Conservation (phyloP, 2,329 filamentous ascomycete species). For the Penicillium freii region DNA sequence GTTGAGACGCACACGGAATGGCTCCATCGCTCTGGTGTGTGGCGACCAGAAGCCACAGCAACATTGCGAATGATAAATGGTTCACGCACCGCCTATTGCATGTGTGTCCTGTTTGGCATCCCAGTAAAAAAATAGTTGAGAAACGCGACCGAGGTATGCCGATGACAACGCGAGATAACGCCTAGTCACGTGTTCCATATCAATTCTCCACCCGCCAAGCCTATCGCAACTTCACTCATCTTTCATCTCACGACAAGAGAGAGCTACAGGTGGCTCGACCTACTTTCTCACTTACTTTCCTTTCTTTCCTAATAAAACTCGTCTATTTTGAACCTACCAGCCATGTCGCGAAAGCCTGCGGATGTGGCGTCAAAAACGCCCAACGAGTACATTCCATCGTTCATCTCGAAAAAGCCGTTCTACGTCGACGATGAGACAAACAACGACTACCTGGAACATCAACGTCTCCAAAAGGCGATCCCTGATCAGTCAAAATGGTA, state of each 20-base stretch:
- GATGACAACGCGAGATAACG: conserved; percentile 26
- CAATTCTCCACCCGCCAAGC: conserved; percentile 5
- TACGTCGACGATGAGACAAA: conserved; percentile 78
- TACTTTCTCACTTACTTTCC: background rate
- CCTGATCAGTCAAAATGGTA: conserved; percentile 82
- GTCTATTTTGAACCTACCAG: background rate
- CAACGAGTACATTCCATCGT: conserved; percentile 97
- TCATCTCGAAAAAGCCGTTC: conserved; percentile 97
- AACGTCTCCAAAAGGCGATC: conserved; percentile 72
- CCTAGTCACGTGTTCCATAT: conserved; percentile 30
- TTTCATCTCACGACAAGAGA: background rate
- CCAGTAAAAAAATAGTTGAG: background rate
- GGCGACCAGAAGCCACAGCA: conserved; percentile 24
- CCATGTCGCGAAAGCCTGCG: conserved; percentile 50
- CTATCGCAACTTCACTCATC: conserved; percentile 11
- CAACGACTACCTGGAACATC: conserved; percentile 93
- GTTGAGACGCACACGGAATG: conserved; percentile 88
- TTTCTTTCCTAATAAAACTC: background rate
- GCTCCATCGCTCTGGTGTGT: conserved; percentile 55
- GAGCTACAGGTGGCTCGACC: background rate
- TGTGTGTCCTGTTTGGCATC: background rate
- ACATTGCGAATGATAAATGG: conserved; percentile 21
- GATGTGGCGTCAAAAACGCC: conserved; percentile 71
- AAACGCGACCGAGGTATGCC: conserved; percentile 5
- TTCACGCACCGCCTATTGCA: conserved; percentile 3